These are phyloP conservation scores for Colletotrichum spaethianum DNA, from an alignment of 2,329 filamentous ascomycete species.

Conservation along the genomic window DNA sequence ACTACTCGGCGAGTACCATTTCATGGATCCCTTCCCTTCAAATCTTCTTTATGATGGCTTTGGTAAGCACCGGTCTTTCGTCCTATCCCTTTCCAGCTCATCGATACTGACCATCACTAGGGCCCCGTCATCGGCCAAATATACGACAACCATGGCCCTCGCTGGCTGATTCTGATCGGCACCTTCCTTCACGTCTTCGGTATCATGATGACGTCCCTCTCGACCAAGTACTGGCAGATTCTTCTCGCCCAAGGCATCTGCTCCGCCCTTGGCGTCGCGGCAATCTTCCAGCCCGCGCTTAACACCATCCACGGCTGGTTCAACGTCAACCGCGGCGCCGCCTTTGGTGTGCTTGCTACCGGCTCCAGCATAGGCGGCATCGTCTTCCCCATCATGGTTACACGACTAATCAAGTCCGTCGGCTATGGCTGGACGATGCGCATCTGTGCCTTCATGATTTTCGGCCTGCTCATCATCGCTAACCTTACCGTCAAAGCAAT, in stretches of 20 bases:
- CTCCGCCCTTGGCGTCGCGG: constrained; percentile 53
- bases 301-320: constrained; percentile 53
- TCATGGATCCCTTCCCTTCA: constrained; percentile 74
- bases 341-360: constrained; percentile 53
- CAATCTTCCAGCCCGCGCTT: constrained; percentile 53
- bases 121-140: constrained; percentile 74
- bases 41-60: constrained; percentile 67
- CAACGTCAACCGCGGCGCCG: constrained; percentile 50
- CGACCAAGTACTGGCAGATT: constrained; percentile 57
- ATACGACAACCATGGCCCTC: constrained; percentile 75
- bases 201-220: constrained; percentile 73
- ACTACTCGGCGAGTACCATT: constrained; percentile 68
- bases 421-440: constrained; percentile 59
- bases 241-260: constrained; percentile 56
- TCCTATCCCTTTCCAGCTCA: not conserved
- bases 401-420: constrained; percentile 50
- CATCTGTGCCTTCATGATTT: constrained; percentile 54
- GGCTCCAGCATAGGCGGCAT: constrained; percentile 56
- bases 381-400: constrained; percentile 58
- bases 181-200: constrained; percentile 71
- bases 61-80: constrained; percentile 51
- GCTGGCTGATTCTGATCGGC: constrained; percentile 66
- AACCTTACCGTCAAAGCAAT: constrained; percentile 51
- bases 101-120: constrained; percentile 43
- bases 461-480: constrained; percentile 51